A percentile compares a stretch with the other conserved stretches of the same genome.
phyloP scores from a whole-genome alignment of 2,329 filamentous ascomycete genomes.

The Didymella sp. region DNA sequence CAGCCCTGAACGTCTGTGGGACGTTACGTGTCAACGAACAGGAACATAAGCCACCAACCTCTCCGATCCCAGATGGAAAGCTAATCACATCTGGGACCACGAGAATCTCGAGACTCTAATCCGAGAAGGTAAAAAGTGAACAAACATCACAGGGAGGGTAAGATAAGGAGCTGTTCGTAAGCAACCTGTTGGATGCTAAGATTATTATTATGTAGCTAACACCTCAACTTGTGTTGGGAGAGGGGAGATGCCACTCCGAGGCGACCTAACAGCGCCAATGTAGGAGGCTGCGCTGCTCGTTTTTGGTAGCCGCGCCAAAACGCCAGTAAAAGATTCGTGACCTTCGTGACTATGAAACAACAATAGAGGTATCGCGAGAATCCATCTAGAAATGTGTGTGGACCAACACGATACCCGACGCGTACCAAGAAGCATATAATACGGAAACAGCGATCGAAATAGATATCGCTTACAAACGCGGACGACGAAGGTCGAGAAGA shows the following conservation, averaged over 20 bases:
- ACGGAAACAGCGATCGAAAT: background rate
- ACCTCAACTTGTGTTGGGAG: slow-evolving; percentile 12
- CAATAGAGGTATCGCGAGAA: slow-evolving; percentile 8
- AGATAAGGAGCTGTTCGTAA: background rate
- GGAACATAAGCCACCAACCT: no score
- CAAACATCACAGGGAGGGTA: background rate
- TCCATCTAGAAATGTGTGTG: slow-evolving; percentile 17
- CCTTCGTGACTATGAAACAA: slow-evolving; percentile 12
- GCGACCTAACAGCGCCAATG: slow-evolving; percentile 25
- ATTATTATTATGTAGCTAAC: slow-evolving; percentile 31
- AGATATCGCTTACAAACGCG: background rate
- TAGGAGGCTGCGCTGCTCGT: slow-evolving; percentile 12
- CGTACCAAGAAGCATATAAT: slow-evolving; percentile 4
- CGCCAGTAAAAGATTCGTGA: slow-evolving; percentile 13
- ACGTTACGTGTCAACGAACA: no score
- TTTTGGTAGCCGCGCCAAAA: slow-evolving; percentile 12
- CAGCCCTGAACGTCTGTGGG: no score
- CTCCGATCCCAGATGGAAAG: no score
- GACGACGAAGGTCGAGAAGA: background rate
- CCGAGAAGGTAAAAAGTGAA: background rate
- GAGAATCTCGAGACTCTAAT: no score
- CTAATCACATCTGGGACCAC: no score
- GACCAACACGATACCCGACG: slow-evolving; percentile 10
- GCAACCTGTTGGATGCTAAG: slow-evolving; percentile 6
- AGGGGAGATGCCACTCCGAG: slow-evolving; percentile 19